A percentile compares a stretch with the other conserved stretches of the same genome.
These are phyloP conservation scores for Pseudogymnoascus sp. DNA, from an alignment of 2,329 filamentous ascomycete genomes.

Conservation along the genomic window DNA sequence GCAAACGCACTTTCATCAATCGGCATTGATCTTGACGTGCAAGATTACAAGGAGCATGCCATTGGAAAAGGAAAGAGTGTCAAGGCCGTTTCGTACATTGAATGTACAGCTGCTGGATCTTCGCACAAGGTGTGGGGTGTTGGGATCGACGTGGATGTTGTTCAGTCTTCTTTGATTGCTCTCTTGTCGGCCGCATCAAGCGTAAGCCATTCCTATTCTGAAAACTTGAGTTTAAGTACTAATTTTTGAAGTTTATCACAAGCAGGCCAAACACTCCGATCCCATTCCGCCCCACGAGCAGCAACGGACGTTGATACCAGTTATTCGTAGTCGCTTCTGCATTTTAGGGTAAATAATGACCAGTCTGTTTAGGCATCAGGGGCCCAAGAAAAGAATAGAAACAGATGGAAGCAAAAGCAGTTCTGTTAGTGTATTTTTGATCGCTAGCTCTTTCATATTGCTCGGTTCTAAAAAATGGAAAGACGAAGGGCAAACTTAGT, in stretches of 20 bases:
- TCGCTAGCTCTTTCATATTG: background rate
- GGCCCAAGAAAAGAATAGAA: background rate
- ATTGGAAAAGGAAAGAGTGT: constrained; percentile 74
- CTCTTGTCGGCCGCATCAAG: constrained; percentile 78
- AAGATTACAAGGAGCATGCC: constrained; percentile 93
- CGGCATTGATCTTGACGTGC: constrained; percentile 80
- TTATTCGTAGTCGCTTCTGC: background rate
- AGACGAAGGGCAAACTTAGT: background rate
- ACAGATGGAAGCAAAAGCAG: constrained; percentile 1
- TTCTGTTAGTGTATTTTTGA: background rate
- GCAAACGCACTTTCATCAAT: constrained; percentile 71
- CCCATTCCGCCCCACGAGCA: constrained; percentile 45
- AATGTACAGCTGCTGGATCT: constrained; percentile 64
- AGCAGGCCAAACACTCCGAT: constrained; percentile 63
- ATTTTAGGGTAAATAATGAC: background rate
- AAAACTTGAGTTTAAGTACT: constrained; percentile 16
- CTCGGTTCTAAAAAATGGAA: background rate
- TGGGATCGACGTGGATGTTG: constrained; percentile 85
- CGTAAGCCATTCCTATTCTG: constrained; percentile 45
- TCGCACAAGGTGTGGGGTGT: constrained; percentile 79
- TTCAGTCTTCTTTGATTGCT: constrained; percentile 80
- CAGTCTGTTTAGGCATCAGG: background rate
- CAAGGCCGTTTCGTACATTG: constrained; percentile 92
- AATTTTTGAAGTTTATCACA: constrained; percentile 54
- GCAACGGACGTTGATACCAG: constrained; percentile 6